Conservation (phyloP, 129 eudicot genomes). For the Flaveria brownii region DNA sequence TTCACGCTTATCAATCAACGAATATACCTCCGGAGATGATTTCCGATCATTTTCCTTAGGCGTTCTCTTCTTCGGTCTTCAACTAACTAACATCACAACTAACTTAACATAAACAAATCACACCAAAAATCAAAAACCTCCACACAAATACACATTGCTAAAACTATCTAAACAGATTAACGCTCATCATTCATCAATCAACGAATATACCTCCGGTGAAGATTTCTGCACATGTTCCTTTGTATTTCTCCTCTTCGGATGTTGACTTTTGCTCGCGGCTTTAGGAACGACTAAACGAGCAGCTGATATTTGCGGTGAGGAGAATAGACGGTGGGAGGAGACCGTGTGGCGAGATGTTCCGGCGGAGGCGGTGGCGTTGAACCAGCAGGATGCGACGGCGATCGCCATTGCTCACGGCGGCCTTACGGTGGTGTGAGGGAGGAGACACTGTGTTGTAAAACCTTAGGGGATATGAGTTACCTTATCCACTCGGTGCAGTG, state of each 20-base stretch:
- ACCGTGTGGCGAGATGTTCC: slow-evolving; percentile 37
- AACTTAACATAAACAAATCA: neutral
- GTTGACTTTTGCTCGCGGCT: slow-evolving; percentile 31
- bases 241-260: slow-evolving; percentile 30
- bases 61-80: slow-evolving; percentile 26
- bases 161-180: neutral
- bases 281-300: slow-evolving; percentile 33
- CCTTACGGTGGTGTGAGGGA: neutral
- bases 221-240: slow-evolving; percentile 33
- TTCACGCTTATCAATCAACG: neutral
- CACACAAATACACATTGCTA: neutral
- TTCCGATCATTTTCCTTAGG: slow-evolving; percentile 25
- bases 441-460: slow-evolving; percentile 16
- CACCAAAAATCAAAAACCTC: neutral
- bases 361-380: slow-evolving; percentile 42
- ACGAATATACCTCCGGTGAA: slow-evolving; percentile 42
- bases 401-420: slow-evolving; percentile 54
- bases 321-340: slow-evolving; percentile 45
- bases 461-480: slow-evolving; percentile 25
- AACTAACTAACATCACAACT: neutral
- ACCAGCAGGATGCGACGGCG: slow-evolving; percentile 57
- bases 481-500: slow-evolving; percentile 35
- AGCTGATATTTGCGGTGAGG: slow-evolving; percentile 35
- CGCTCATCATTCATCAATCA: neutral
- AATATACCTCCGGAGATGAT: slow-evolving; percentile 44